These are phyloP conservation scores for Penicillium nucicola DNA, from an alignment of 495 filamentous ascomycete genomes.

Conservation along the genomic window DNA sequence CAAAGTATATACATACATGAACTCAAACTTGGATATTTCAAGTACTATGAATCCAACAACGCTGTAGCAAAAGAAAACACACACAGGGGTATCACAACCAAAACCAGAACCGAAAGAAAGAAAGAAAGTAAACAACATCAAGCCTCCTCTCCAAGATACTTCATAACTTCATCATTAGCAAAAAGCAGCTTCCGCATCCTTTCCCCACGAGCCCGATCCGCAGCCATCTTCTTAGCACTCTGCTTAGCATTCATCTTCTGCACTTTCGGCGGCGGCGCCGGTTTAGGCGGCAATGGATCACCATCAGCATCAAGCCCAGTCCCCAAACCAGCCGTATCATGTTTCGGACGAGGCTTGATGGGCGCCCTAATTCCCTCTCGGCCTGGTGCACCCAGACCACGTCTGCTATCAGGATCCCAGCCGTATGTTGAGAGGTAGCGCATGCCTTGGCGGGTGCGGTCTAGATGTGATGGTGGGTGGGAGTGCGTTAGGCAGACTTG, in stretches of 20 bases:
- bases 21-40: too few species aligned
- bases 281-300: constrained; percentile 14
- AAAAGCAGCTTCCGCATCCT: constrained; percentile 66
- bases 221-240: constrained; percentile 54
- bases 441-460: constrained; percentile 75
- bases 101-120: background rate
- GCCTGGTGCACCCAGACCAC: constrained; percentile 66
- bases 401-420: constrained; percentile 80
- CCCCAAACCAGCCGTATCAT: constrained; percentile 73
- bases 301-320: constrained; percentile 26
- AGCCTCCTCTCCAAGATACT: constrained; percentile 56
- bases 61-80: too few species aligned
- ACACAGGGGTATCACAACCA: constrained; percentile 2
- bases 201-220: constrained; percentile 61
- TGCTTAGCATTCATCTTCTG: constrained; percentile 69
- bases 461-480: constrained; percentile 77
- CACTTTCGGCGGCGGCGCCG: constrained; percentile 44
- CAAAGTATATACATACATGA: background rate
- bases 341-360: constrained; percentile 68
- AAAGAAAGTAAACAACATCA: background rate
- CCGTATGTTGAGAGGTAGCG: constrained; percentile 72
- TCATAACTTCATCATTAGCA: constrained; percentile 65
- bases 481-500: constrained; percentile 79
- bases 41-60: too few species aligned
- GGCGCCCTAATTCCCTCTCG: constrained; percentile 72